These are phyloP conservation scores for Nemania sp. DNA, from an alignment of 2,329 filamentous ascomycete species.

Conservation along the genomic window DNA sequence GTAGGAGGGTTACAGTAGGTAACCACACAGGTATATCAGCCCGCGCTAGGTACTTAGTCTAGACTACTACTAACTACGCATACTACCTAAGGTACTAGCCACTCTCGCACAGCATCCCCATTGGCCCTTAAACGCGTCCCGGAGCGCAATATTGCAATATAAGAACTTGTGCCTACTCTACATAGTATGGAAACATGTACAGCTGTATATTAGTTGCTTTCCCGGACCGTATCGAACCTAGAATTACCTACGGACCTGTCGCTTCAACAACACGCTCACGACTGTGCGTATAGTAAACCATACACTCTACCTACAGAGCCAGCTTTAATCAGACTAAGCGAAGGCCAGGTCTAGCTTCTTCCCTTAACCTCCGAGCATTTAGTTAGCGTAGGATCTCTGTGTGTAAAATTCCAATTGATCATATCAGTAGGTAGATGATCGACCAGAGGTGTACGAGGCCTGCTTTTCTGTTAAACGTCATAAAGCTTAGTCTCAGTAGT, in stretches of 20 bases:
- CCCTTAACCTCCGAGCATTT: background rate
- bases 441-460: too few relatives aligned
- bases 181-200: background rate
- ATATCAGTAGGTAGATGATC: too few relatives aligned
- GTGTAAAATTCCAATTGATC: too few relatives aligned
- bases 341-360: background rate
- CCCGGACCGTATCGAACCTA: background rate
- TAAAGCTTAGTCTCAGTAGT: too few relatives aligned
- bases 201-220: background rate
- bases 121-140: conserved; percentile 17
- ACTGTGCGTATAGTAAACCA: background rate
- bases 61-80: too few relatives aligned
- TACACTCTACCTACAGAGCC: background rate
- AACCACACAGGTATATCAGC: background rate
- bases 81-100: too few relatives aligned
- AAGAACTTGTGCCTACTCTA: too few relatives aligned
- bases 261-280: background rate
- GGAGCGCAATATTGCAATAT: too few relatives aligned
- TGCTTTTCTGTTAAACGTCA: too few relatives aligned
- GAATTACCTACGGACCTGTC: too few relatives aligned
- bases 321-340: background rate
- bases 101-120: background rate
- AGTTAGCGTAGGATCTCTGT: conserved; percentile 12
- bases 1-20: background rate
- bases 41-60: background rate